Evolutionary conservation across 225 moss, liverwort and hornwort genomes (phyloP).

Genomic region (Polytrichum formosum): DNA sequence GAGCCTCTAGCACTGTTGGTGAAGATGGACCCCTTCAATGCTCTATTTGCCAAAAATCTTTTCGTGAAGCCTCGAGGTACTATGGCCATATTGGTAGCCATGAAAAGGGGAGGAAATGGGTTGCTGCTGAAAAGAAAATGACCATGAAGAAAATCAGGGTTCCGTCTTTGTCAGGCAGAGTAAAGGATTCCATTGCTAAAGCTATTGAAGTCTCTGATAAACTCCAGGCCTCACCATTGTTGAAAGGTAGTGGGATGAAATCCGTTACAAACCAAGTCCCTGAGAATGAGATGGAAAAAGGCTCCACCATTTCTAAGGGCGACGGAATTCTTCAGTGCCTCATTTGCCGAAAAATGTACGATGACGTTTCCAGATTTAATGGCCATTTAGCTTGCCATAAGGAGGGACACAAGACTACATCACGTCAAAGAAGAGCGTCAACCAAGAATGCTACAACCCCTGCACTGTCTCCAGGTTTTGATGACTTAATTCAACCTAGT

Average conservation of each 20-base stretch:
- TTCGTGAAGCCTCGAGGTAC: neutral
- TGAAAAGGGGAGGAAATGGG: neutral
- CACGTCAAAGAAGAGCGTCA: too few species aligned
- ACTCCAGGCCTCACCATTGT: too few species aligned
- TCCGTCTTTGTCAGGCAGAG: neutral
- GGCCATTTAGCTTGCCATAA: too few species aligned
- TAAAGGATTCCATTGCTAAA: neutral
- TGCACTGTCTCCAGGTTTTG: too few species aligned
- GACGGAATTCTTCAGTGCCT: neutral
- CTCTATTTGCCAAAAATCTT: slow-evolving; percentile 1
- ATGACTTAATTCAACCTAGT: too few species aligned
- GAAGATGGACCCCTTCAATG: neutral
- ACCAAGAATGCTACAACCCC: too few species aligned
- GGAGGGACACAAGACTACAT: too few species aligned
- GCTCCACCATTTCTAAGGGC: neutral
- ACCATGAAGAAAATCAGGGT: neutral
- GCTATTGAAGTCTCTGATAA: too few species aligned
- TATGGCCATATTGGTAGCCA: slow-evolving; percentile 2
- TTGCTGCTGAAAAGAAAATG: neutral
- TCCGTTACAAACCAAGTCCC: neutral
- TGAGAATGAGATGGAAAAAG: neutral
- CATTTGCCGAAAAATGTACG: too few species aligned
- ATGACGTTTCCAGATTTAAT: too few species aligned
- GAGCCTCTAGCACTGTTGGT: neutral
- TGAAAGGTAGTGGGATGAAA: too few species aligned